These are phyloP conservation scores for Niveomyces coronatus DNA, from an alignment of 2,329 filamentous ascomycete species.

Conservation along the genomic window DNA sequence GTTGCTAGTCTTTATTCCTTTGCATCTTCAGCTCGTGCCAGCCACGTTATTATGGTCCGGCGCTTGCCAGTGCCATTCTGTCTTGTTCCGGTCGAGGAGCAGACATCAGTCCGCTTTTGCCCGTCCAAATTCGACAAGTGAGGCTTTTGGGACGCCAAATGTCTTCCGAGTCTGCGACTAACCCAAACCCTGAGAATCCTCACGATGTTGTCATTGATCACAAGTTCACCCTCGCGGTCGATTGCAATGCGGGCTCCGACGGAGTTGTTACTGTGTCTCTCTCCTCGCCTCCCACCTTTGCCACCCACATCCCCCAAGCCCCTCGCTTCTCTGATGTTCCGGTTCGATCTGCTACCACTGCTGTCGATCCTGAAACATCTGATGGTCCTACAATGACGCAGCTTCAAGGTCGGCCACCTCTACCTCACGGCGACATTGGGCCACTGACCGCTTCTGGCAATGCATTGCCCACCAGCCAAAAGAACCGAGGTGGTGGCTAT, in stretches of 20 bases:
- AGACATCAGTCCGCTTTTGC: constrained; percentile 20
- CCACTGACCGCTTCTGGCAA: not conserved
- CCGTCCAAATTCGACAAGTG: constrained; percentile 18
- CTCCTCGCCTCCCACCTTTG: constrained; percentile 11
- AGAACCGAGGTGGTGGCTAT: not conserved
- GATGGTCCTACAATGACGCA: constrained; percentile 1
- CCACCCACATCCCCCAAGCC: constrained; percentile 5
- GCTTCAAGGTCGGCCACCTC: constrained; percentile 2
- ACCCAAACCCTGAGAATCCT: constrained; percentile 6
- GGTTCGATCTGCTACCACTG: not conserved
- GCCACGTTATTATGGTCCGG: constrained; percentile 19
- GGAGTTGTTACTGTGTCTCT: constrained; percentile 22
- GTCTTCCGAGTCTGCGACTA: not conserved
- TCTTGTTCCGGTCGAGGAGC: constrained; percentile 19
- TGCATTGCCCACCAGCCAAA: not conserved
- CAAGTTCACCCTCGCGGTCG: constrained; percentile 17
- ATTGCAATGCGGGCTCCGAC: constrained; percentile 21
- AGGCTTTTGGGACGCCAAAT: constrained; percentile 10
- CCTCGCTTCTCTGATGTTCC: not conserved
- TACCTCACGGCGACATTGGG: not conserved
- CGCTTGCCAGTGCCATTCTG: constrained; percentile 18
- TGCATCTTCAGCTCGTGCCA: constrained; percentile 21
- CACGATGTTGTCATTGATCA: constrained; percentile 13
- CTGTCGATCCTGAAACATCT: not conserved
- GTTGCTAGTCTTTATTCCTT: constrained; percentile 19